Evolutionary conservation across 2,329 filamentous ascomycete species (phyloP), one percentile per base, ranked within the genome.

Genomic region (Hirsutella rhossiliensis): DNA sequence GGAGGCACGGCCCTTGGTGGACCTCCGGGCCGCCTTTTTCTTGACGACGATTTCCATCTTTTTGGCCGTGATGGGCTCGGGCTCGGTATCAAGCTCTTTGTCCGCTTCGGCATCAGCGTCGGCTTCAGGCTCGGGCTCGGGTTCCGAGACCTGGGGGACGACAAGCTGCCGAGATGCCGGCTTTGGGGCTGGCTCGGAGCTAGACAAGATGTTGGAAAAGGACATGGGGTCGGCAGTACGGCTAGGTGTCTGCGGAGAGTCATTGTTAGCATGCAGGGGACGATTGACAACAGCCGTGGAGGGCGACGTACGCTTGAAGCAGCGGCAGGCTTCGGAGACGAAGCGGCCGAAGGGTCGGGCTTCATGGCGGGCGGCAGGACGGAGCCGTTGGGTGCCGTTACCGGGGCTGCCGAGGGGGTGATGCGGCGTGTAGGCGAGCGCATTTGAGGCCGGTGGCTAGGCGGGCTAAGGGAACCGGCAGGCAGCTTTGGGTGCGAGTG

Each of bases 181-280:
- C 48, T 72, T 72, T 3, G 72, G 68, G 34, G 77, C 72, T 43
- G 84, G 80, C 45, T 87, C 82, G 44, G 84, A 75, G 52, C 78
- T 88, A 4, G 87, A 90, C 38, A 97, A 80, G 47, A 97, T 94
- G 60, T 89, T 96, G 52, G 87, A 92, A 58, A 97, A 92, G 5
- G 89, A 92, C 89, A 96, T 96, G 43, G 89, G 84, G 60, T 94
- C 85, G 46, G 83, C 82, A 36, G 82, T 73, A 60, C 88, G 80
- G 52, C 78, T 80, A 2, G 84, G 77, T 41, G 83, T 84, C 76
- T 88, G 61, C 15, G 7, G 4, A 11, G 18, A 2, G 15, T 6
- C n/a, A 37, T 37, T n/a, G 34, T 37, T 11, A 37, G 34, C 34
- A 17, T 37, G 34, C 34, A 11, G 15, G 17, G 7, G 18, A 5